Base-by-base conservation (phyloP, 2,329 filamentous ascomycete genomes). In the Cercospora janseana region DNA sequence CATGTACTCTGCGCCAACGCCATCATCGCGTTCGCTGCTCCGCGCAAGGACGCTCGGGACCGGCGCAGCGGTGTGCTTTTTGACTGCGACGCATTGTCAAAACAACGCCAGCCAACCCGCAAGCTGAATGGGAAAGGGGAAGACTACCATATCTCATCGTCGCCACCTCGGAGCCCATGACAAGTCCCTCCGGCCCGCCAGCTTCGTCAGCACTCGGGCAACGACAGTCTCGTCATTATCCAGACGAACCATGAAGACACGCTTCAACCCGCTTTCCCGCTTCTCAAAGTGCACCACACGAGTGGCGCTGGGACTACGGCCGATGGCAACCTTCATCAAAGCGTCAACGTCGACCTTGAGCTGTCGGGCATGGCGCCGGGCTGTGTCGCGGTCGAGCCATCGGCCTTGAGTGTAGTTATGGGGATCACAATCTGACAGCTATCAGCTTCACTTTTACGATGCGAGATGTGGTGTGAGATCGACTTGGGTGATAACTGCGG, bases 91-190 rank as follows among this genome's bases (percentile, higher is more conserved):
- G n/a, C 34, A 23, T 13, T 12, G 6, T 38, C 6, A 38, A 13
- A 20, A 3, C 8, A 13, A 9, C 20, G 12, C n/a, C 10, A 8
- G 20, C 20, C 3, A n/a, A 24, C 12, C 12, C 2, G 1, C 12
- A 6, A n/a, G 7, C 4, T 13, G 12, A 24, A 7, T 24, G 7
- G 4, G 13, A n/a, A 3, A 13, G n/a, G n/a, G n/a, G n/a, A n/a
- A n/a, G n/a, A n/a, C n/a, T 24, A 38, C 35, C 12, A 24, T 24
- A 38, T 38, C 16, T 18, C 20, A 38, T n/a, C 21, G 35, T 38
- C 35, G 35, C 35, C n/a, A 38, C 20, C 20, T 38, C 34, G n/a
- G 35, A 38, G 35, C 35, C 24, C 35, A 38, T 21, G 2, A 21
- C 15, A n/a, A 38, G 35, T 6, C 18, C 10, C 20, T 18, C 20